Base-by-base conservation (phyloP, 179 eudicot genomes). In the Amaranthus tricolor region DNA sequence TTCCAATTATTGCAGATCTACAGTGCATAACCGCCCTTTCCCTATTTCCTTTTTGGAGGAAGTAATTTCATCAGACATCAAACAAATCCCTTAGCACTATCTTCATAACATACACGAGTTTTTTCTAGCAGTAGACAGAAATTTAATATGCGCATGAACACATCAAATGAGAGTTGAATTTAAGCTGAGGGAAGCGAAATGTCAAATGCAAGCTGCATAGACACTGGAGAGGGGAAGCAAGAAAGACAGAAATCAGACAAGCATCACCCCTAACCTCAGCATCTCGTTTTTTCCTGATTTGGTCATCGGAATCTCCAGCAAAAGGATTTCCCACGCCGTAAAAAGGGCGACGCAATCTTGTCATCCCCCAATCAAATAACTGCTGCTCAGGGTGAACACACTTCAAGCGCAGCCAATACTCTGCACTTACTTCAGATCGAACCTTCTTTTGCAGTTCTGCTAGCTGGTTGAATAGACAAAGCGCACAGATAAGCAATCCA, bases 281-380 rank as follows among this genome's bases (percentile, higher is more conserved):
- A 57, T 96, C 98, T 51, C 99, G 88, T 81, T 91, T 93, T 82
- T 96, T 93, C 84, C 90, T 91, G 87, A 89, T 56, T 62, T 86
- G 90, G 78, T 93, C 94, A 82, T 93, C 97, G 65, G 87, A 83
- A 70, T 90, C 98, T 62, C 83, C 70, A 66, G 92, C 86, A 85
- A 93, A 91, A 76, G 93, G 91, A 85, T 93, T 94, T 69, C 96
- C 98, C 19, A 93, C 83, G 59, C 99, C 99, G 82, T 93, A 96
- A 52, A 83, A 61, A 75, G 94, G 96, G 77, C 89, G 84, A 58
- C 79, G 87, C 73, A 94, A 81, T 65, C 98, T 84, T 75, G 87
- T 87, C 98, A 96, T 88, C 66, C 98, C 96, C 98, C 99, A 96
- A 79, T 96, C 99, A 88, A 83, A 96, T 61, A 96, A 76, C 84